Base-by-base conservation (phyloP, 441 rosid genomes). In the Biscutella laevigata region DNA sequence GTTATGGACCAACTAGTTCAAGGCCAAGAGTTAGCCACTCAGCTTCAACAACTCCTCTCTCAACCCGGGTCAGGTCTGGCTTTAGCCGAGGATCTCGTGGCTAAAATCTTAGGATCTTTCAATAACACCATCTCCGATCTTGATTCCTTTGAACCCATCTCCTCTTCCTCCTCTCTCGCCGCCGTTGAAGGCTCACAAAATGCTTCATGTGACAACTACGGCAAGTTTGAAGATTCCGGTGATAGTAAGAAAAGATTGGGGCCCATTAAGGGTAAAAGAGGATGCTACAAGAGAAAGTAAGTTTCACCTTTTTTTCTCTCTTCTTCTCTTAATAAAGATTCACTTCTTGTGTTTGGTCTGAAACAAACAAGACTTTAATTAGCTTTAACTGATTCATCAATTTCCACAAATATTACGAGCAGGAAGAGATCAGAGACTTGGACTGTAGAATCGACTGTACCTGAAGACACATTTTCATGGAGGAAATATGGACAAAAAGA, bases 401-500 rank as follows among this genome's bases (percentile, higher is more conserved):
- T 28, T 30, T 36, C 14, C 7, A n/a, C 29, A 16, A 39, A 36
- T 10, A 3, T 57, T 32, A 33, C 38, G 48, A 50, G 50, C 84
- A 88, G 96, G 48, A 84, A 69, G 68, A 47, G 25, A 40, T 67
- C 70, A 12, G 57, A 70, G 10, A 53, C 84, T 44, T 49, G 77
- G 77, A 60, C 59, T 4, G 34, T 24, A 15, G 69, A 67, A 15
- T 66, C 79, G 19, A 30, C 74, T 19, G 19, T 65, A 5, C 6
- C 6, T 6, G 80, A 78, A 9, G 97, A 89, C 19, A 66, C 62
- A 46, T 73, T 70, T 51, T 73, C 83, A 13, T 89, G 97, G 97
- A 83, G 97, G 41, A 89, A 89, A 53, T 89, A 89, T 48, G 97
- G 97, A 6, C 95, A 86, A 52, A 89, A 89, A 43, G 70, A 49